Conservation (phyloP, 2,329 filamentous ascomycete genomes). For the Sarocladium oryzae region DNA sequence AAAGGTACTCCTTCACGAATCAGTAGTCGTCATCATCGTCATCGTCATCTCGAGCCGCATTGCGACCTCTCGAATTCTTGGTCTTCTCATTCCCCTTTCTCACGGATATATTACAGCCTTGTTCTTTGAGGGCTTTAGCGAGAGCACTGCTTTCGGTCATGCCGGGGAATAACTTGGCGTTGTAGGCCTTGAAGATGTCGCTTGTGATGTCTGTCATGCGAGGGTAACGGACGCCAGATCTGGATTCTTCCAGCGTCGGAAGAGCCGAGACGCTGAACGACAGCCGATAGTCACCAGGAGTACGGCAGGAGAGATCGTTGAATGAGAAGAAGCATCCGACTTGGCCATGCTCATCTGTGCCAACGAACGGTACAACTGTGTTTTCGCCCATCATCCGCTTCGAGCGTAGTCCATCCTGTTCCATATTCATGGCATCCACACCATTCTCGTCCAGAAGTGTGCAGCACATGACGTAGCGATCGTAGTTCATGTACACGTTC, state of each 20-base stretch:
- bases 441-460: conserved; percentile 67
- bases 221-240: conserved; percentile 43
- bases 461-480: conserved; percentile 68
- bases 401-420: conserved; percentile 65
- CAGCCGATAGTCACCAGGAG: conserved; percentile 67
- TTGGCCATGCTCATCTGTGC: conserved; percentile 63
- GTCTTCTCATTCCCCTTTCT: conserved; percentile 76
- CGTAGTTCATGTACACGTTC: conserved; percentile 46
- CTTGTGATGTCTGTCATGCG: conserved; percentile 51
- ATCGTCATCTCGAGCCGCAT: conserved; percentile 33
- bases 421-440: conserved; percentile 64
- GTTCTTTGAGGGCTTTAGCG: conserved; percentile 67
- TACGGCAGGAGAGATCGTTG: conserved; percentile 73
- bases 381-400: conserved; percentile 74
- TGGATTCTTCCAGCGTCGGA: conserved; percentile 60
- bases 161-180: conserved; percentile 78
- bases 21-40: conserved; percentile 38
- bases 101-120: conserved; percentile 77
- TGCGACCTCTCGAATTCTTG: conserved; percentile 14
- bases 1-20: conserved; percentile 1
- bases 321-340: conserved; percentile 85
- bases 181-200: conserved; percentile 72
- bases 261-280: conserved; percentile 53
- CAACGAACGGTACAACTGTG: conserved; percentile 70
- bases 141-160: conserved; percentile 73